Percentiles rank a stretch among this genome's conserved stretches.
These are phyloP conservation scores for Butyriboletus loyo DNA, from an alignment of 768 basidiomycete species.

Conservation along the genomic window DNA sequence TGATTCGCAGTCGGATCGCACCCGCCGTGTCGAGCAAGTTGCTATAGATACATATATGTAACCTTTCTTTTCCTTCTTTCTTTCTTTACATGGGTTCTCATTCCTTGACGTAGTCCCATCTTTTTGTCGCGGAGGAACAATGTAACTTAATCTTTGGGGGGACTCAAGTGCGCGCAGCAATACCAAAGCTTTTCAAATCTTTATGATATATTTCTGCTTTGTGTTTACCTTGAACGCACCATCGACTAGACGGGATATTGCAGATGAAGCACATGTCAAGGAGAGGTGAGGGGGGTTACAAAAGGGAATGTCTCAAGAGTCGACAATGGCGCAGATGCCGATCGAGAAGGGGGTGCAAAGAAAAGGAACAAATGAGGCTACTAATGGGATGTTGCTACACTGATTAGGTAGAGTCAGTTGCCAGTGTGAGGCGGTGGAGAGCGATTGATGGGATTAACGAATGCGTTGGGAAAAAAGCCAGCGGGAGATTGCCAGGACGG, in stretches of 20 bases:
- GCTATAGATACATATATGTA: slow-evolving; percentile 39
- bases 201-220: slow-evolving; percentile 37
- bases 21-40: slow-evolving; percentile 95
- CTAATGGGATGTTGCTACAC: slow-evolving; percentile 21
- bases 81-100: too few relatives aligned
- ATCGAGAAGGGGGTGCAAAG: neutral
- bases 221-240: slow-evolving; percentile 26
- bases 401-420: slow-evolving; percentile 27
- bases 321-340: neutral
- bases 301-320: slow-evolving; percentile 16
- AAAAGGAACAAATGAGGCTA: neutral
- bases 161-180: neutral
- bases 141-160: neutral
- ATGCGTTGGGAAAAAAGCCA: slow-evolving; percentile 46
- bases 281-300: neutral
- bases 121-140: neutral
- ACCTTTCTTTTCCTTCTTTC: neutral
- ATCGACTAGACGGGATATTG: slow-evolving; percentile 17
- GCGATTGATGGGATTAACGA: slow-evolving; percentile 45
- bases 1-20: slow-evolving; percentile 79
- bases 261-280: slow-evolving; percentile 26
- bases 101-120: neutral
- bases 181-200: slow-evolving; percentile 30
- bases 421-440: slow-evolving; percentile 45
- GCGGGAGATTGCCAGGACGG: slow-evolving; percentile 52